Base-by-base conservation (phyloP, 352 stramenopile genomes). In the Peronospora belbahrii region DNA sequence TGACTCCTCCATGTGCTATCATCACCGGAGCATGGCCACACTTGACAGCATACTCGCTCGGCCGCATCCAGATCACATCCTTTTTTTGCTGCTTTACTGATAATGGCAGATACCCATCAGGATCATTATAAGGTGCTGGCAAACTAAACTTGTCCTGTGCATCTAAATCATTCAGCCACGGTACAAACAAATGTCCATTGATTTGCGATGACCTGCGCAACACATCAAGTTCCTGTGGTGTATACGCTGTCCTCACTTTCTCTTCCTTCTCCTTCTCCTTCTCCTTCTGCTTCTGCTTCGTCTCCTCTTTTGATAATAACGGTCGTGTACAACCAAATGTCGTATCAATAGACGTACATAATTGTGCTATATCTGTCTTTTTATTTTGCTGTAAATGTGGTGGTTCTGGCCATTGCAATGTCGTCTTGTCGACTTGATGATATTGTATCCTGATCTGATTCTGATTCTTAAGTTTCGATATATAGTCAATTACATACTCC, bases 141-240 rank as follows among this genome's bases (percentile, higher is more conserved):
- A 69, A 56, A 32, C 52, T 60, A 48, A 87, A 87, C 19, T 69
- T 69, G 37, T 89, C 72, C 3, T 79, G 52, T 0, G 61, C 39
- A 41, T 89, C 75, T 9, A 85, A 34, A 46, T 82, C 64, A 51
- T 88, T 69, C 6, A 88, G 45, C 80, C 80, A 95, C 19, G 83
- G 83, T 8, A 89, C 63, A 44, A 92, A 94, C 15, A 95, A 33
- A 35, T 88, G 71, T 6, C 61, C 79, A 48, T 95, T 94, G 50
- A 95, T 92, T 42, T 66, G 59, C 3, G 82, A 93, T 7, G 84
- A 94, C 3, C 77, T 69, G 4, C 76, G 72, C 19, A 95, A 61
- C 27, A 95, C 80, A 31, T 88, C 72, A 14, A 89, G 55, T 42
- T 95, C 83, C 38, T 79, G 62, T 0, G 44, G 38, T 0, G 76